A percentile compares a stretch with the other conserved stretches of the same genome.
These are phyloP conservation scores for Volvox reticuliferus DNA, from an alignment of 139 green algal genomes.

Conservation along the genomic window DNA sequence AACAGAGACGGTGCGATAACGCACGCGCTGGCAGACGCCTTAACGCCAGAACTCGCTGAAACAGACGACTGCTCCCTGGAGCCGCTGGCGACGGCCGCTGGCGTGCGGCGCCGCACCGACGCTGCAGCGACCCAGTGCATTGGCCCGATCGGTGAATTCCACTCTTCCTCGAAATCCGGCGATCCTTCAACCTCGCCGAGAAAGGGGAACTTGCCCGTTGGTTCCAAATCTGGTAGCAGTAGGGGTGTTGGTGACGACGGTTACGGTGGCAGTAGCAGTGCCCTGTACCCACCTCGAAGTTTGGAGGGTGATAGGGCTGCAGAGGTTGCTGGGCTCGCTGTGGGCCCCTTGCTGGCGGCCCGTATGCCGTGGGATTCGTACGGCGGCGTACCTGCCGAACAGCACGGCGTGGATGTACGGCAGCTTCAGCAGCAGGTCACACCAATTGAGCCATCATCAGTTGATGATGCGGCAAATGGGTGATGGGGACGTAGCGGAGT, in stretches of 20 bases:
- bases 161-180: too few species aligned
- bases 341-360: not conserved
- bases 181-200: too few species aligned
- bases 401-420: not conserved
- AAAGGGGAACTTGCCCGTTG: too few species aligned
- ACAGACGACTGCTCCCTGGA: not conserved
- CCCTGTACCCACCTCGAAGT: too few species aligned
- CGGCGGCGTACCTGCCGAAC: not conserved
- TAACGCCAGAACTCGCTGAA: not conserved
- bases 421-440: not conserved
- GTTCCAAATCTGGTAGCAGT: too few species aligned
- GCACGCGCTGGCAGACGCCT: not conserved
- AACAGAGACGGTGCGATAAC: too few species aligned
- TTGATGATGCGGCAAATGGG: not conserved
- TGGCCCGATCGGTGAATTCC: too few species aligned
- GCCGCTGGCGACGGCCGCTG: not conserved
- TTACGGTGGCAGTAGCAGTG: not conserved
- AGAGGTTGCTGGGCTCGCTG: not conserved
- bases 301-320: not conserved
- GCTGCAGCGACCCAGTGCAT: not conserved
- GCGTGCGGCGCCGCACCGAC: not conserved
- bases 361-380: not conserved
- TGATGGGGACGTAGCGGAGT: not conserved
- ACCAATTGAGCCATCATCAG: not conserved
- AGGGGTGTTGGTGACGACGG: not conserved